Conservation (phyloP, 164 flowering plant species). For the Vitis cinerea region DNA sequence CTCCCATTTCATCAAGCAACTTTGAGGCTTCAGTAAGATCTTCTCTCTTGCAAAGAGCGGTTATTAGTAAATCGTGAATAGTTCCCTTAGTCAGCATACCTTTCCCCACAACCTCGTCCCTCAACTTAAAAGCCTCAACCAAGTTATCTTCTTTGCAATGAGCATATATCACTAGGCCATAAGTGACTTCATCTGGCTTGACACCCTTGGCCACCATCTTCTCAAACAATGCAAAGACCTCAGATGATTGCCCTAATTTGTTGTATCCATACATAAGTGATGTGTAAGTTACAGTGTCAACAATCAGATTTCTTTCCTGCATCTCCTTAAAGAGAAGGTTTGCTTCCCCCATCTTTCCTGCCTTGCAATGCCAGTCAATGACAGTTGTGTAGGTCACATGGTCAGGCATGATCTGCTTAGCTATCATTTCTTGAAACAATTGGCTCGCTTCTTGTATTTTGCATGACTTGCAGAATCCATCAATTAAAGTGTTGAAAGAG, state of each 20-base stretch:
- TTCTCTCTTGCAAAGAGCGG: constrained; percentile 32
- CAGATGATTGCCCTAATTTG: constrained; percentile 28
- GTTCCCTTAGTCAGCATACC: constrained; percentile 22
- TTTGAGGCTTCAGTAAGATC: constrained; percentile 29
- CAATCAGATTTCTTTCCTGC: constrained; percentile 50
- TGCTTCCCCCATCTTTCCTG: constrained; percentile 53
- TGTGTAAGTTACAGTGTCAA: constrained; percentile 55
- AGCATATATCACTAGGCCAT: constrained; percentile 37
- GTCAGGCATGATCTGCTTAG: constrained; percentile 41
- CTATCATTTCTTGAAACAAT: constrained; percentile 45
- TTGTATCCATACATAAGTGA: constrained; percentile 59
- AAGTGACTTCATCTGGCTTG: constrained; percentile 46
- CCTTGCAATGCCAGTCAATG: constrained; percentile 56
- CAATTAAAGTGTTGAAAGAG: constrained; percentile 56
- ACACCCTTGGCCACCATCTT: constrained; percentile 56
- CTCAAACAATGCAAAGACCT: constrained; percentile 49
- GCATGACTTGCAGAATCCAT: constrained; percentile 59
- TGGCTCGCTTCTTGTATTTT: constrained; percentile 37
- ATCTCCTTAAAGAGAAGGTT: constrained; percentile 47
- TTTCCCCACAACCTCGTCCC: constrained; percentile 41
- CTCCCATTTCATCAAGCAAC: constrained; percentile 35
- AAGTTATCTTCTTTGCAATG: constrained; percentile 37
- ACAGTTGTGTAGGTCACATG: constrained; percentile 64
- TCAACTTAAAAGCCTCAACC: constrained; percentile 38
- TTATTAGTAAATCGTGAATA: constrained; percentile 27